Base-by-base conservation (phyloP, 208 protist species). In the Leptomonas seymouri region DNA sequence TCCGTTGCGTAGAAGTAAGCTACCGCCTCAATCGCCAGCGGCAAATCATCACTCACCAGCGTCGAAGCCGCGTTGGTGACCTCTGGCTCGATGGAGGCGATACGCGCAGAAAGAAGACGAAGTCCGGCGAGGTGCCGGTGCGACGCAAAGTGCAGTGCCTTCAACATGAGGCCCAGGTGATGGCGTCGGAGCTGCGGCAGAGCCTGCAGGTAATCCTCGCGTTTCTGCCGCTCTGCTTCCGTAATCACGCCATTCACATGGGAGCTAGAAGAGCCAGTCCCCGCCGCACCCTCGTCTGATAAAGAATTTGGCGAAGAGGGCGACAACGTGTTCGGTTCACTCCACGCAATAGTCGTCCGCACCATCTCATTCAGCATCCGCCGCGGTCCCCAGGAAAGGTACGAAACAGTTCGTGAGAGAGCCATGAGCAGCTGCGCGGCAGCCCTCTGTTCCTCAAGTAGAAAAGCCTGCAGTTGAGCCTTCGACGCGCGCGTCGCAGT, bases 111-210 rank as follows among this genome's bases (percentile, higher is more conserved):
- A 20, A 89, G 71, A 12, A 80, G 42, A 20, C 78, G 79, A 39
- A 94, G 48, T 7, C 78, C 74, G 12, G 81, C 59, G 23, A 81
- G 71, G 62, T 94, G 82, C 34, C 85, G 81, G 67, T 89, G 87
- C 8, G 77, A 85, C 36, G 74, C 65, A 36, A 61, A 66, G 50
- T 82, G 77, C 31, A 93, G 77, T 21, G 84, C 58, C 31, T 78
- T 78, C 42, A 86, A 21, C 16, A 88, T 58, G 41, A 71, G 14
- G 23, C 78, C 60, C 18, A 90, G 46, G 30, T 89, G 76, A 31
- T 66, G 55, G 18, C 76, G 78, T 5, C 41, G 65, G n/a, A 93
- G 65, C n/a, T 74, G 49, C 15, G 79, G 77, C 28, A 77, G 23
- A 18, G 34, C 31, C 11, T 39, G 18, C 44, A 53, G 1, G 46